A percentile compares a stretch with the other conserved stretches of the same genome.
Conservation (phyloP, 2,329 filamentous ascomycete species). For the Dendrostoma leiphaemia region DNA sequence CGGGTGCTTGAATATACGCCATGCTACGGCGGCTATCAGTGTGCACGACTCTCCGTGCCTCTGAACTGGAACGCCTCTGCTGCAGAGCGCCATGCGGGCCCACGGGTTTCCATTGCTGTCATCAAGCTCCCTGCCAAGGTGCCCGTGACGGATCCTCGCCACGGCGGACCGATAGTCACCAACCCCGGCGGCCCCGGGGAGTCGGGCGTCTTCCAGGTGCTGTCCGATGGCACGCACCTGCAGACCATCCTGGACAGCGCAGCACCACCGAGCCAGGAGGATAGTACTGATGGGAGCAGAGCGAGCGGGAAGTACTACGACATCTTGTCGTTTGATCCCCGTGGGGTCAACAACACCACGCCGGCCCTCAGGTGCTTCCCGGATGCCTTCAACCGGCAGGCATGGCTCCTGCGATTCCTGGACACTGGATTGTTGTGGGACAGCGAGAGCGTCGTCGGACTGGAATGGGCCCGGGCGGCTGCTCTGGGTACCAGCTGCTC, state of each 20-base stretch:
- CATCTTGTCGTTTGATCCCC: conserved; percentile 39
- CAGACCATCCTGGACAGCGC: conserved; percentile 28
- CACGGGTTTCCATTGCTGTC: conserved; percentile 35
- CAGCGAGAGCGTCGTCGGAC: conserved; percentile 20
- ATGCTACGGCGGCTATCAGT: conserved; percentile 36
- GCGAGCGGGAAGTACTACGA: conserved; percentile 30
- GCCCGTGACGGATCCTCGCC: conserved; percentile 30
- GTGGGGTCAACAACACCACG: conserved; percentile 35
- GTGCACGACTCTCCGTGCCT: conserved; percentile 40
- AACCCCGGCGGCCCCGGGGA: conserved; percentile 40
- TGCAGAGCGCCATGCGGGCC: conserved; percentile 20
- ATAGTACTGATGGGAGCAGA: conserved; percentile 1
- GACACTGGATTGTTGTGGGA: conserved; percentile 6
- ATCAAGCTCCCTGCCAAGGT: conserved; percentile 36
- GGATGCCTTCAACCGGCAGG: conserved; percentile 16
- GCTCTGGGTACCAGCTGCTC: conserved; percentile 25
- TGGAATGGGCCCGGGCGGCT: conserved; percentile 23
- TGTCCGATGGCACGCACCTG: conserved; percentile 23
- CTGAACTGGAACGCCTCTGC: conserved; percentile 34
- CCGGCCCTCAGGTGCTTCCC: conserved; percentile 33
- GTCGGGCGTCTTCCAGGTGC: conserved; percentile 31
- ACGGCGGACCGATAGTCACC: conserved; percentile 35
- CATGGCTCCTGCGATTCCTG: conserved; percentile 4
- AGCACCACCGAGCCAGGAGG: neutral
- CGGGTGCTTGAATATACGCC: conserved; percentile 24